phyloP scores from a whole-genome alignment of 495 filamentous ascomycete genomes.

The Echria macrotheca region DNA sequence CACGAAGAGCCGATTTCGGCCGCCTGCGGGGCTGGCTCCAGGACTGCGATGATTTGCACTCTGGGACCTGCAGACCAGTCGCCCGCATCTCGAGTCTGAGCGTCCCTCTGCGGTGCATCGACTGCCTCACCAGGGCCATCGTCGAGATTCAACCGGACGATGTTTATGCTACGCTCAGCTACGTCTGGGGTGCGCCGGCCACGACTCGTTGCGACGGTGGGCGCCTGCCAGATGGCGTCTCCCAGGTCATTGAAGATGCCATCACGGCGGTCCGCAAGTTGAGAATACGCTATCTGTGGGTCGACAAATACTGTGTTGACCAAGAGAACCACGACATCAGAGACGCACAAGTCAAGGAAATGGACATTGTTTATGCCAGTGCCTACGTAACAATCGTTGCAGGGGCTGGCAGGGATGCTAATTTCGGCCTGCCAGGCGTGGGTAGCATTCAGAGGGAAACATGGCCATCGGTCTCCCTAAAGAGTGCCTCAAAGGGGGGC shows the following conservation, averaged over 20 bases:
- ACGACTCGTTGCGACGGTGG: neutral
- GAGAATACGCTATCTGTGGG: conserved; percentile 18
- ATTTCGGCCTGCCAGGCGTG: neutral
- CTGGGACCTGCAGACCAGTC: neutral
- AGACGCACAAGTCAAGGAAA: neutral
- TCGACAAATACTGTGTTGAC: conserved; percentile 24
- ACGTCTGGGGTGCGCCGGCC: neutral
- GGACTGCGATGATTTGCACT: neutral
- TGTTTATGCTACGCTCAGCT: neutral
- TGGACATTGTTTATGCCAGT: neutral
- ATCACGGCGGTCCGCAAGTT: neutral
- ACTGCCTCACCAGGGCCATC: neutral
- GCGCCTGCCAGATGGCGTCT: neutral
- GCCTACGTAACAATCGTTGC: neutral
- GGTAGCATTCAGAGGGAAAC: neutral
- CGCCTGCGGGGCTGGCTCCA: neutral
- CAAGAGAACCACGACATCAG: conserved; percentile 7
- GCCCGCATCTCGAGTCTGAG: neutral
- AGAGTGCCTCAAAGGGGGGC: too few species aligned
- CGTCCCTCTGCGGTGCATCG: neutral
- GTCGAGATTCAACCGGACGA: neutral
- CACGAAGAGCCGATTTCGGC: neutral
- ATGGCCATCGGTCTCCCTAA: neutral
- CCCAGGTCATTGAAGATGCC: neutral
- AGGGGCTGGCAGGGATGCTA: neutral